Conservation (phyloP, 2,329 filamentous ascomycete species). For the Aspergillus sp. region DNA sequence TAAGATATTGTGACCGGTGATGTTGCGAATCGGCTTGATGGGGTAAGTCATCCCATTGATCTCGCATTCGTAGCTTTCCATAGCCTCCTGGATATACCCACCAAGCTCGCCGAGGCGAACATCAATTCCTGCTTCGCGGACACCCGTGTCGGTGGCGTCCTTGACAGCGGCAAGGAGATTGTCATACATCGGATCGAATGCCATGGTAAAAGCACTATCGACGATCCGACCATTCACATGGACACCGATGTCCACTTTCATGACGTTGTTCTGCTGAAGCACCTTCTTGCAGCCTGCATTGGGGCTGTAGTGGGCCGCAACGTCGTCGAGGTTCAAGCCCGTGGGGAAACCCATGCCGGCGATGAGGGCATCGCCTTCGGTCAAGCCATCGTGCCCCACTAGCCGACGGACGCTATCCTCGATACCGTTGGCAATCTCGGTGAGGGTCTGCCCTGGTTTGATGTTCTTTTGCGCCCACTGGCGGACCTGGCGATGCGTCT, state of each 20-base stretch:
- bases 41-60: slow-evolving; percentile 46
- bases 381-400: slow-evolving; percentile 44
- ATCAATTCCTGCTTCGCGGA: slow-evolving; percentile 49
- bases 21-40: slow-evolving; percentile 48
- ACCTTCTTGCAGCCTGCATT: slow-evolving; percentile 58
- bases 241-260: slow-evolving; percentile 73
- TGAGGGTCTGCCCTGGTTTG: slow-evolving; percentile 44
- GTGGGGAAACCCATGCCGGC: slow-evolving; percentile 51
- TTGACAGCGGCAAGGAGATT: slow-evolving; percentile 63
- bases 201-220: slow-evolving; percentile 68
- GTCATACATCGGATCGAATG: slow-evolving; percentile 65
- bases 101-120: slow-evolving; percentile 49
- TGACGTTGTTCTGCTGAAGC: slow-evolving; percentile 62
- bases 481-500: slow-evolving; percentile 49
- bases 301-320: slow-evolving; percentile 50
- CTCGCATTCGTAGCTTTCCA: slow-evolving; percentile 55
- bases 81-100: slow-evolving; percentile 51
- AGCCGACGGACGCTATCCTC: slow-evolving; percentile 48
- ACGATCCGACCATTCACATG: slow-evolving; percentile 70
- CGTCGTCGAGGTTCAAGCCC: slow-evolving; percentile 47
- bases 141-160: slow-evolving; percentile 60
- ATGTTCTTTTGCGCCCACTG: slow-evolving; percentile 42
- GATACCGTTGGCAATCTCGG: slow-evolving; percentile 45
- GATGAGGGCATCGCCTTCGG: slow-evolving; percentile 43
- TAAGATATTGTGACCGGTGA: slow-evolving; percentile 49